These are phyloP conservation scores for Citrus mangshanensis DNA, from an alignment of 345 rosid species.

Conservation along the genomic window DNA sequence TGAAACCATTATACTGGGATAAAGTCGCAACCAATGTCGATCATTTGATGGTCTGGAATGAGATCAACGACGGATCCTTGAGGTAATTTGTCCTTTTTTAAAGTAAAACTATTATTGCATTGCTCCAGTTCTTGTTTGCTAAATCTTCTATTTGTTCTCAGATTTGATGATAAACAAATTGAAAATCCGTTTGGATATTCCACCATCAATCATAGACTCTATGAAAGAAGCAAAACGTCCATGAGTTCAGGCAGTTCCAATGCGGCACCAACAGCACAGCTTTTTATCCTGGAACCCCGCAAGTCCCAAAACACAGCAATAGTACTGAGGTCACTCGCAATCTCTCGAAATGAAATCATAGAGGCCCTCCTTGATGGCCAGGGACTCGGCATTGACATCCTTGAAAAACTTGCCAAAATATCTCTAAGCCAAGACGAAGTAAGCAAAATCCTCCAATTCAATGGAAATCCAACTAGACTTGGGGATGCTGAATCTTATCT, in stretches of 20 bases:
- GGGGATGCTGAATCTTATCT: constrained; percentile 70
- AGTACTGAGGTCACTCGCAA: constrained; percentile 45
- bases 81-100: constrained; percentile 24
- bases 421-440: constrained; percentile 72
- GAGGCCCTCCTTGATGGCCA: constrained; percentile 49
- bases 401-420: constrained; percentile 67
- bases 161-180: constrained; percentile 53
- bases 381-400: constrained; percentile 47
- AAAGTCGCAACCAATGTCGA: constrained; percentile 51
- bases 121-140: not conserved
- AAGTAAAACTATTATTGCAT: no score
- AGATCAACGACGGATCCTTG: constrained; percentile 55
- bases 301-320: constrained; percentile 60
- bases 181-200: constrained; percentile 48
- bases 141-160: constrained; percentile 16
- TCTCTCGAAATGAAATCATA: constrained; percentile 41
- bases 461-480: constrained; percentile 42
- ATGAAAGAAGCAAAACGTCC: constrained; percentile 1
- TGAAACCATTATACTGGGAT: constrained; percentile 66
- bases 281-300: constrained; percentile 50
- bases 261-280: constrained; percentile 27
- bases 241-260: constrained; percentile 21
- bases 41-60: constrained; percentile 69
- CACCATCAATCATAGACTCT: constrained; percentile 12
- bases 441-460: constrained; percentile 51